Conservation (phyloP, 345 rosid genomes). For the Aegle marmelos region DNA sequence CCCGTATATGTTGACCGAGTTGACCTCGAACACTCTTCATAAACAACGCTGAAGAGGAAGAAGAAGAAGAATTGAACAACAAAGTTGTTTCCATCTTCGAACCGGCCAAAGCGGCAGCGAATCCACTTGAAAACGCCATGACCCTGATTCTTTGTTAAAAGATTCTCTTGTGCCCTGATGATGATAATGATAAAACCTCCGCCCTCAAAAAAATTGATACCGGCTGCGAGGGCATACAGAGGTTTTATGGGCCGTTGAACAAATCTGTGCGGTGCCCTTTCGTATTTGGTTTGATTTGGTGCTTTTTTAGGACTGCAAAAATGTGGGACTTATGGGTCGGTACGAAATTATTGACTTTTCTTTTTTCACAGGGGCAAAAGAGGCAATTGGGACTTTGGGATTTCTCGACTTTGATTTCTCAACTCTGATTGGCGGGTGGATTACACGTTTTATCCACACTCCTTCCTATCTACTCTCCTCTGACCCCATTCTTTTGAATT, state of each 20-base stretch:
- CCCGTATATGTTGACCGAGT: conserved; percentile 18
- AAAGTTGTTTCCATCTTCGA: conserved; percentile 39
- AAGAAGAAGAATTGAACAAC: conserved; percentile 32
- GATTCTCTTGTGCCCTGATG: not conserved
- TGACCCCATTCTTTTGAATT: not conserved
- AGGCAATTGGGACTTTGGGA: not conserved
- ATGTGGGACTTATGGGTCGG: not conserved
- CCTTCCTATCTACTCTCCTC: conserved; percentile 1
- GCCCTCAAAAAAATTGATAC: not conserved
- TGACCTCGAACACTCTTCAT: conserved; percentile 15
- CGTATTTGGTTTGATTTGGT: not conserved
- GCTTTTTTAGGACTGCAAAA: not conserved
- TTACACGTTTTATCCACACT: conserved; percentile 70
- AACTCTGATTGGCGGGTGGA: conserved; percentile 59
- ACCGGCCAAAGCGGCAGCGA: conserved; percentile 31
- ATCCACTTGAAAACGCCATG: conserved; percentile 49
- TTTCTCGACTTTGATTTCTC: conserved; percentile 15
- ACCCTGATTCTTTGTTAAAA: not conserved
- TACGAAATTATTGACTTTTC: conserved; percentile 18
- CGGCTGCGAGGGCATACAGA: not conserved
- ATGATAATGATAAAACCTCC: conserved; percentile 4
- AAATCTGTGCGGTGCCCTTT: not conserved
- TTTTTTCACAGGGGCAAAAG: not conserved
- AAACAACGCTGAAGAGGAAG: conserved; percentile 25
- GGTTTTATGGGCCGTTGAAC: not conserved